A percentile compares a stretch with the other conserved stretches of the same genome.
These are phyloP conservation scores for Acanthamoeba lugdunensis DNA, from an alignment of 208 protist genomes.

Conservation along the genomic window DNA sequence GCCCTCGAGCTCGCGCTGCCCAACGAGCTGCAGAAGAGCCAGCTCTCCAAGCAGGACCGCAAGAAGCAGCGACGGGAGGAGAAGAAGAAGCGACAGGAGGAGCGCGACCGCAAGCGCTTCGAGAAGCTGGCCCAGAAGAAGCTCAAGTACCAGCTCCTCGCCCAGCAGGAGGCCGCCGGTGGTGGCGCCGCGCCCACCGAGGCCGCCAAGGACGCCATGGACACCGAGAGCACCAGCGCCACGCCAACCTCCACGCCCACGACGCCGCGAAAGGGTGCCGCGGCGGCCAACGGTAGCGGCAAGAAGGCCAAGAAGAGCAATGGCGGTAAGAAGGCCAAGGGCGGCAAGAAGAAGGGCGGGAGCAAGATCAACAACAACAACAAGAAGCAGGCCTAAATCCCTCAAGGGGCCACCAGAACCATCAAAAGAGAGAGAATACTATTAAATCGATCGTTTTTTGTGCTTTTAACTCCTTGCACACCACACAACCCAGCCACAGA, in stretches of 20 bases:
- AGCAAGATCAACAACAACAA: conserved; percentile 27
- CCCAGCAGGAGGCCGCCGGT: conserved; percentile 38
- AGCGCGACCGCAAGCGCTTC: conserved; percentile 32
- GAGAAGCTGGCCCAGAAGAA: conserved; percentile 56
- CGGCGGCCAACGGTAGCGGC: not conserved
- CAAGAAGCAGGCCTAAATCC: not conserved
- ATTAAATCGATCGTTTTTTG: not conserved
- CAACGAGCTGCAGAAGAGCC: conserved; percentile 57
- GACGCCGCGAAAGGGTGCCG: not conserved
- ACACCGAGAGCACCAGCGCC: not conserved
- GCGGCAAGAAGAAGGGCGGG: not conserved
- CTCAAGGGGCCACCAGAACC: not conserved
- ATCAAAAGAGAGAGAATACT: not conserved
- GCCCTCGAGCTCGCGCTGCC: not conserved
- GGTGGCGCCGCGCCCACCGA: not conserved
- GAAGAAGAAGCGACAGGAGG: conserved; percentile 65
- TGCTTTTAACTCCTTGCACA: too few relatives aligned
- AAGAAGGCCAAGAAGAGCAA: not conserved
- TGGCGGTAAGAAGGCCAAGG: not conserved
- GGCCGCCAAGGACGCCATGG: conserved; percentile 3
- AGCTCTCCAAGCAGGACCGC: conserved; percentile 54
- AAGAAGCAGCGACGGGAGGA: conserved; percentile 62
- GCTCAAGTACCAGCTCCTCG: conserved; percentile 57
- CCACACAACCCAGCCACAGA: too few relatives aligned
- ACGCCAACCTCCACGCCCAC: not conserved